Evolutionary conservation across 73 alveolate genomes (phyloP).

Genomic region (Uronychia binucleata): DNA sequence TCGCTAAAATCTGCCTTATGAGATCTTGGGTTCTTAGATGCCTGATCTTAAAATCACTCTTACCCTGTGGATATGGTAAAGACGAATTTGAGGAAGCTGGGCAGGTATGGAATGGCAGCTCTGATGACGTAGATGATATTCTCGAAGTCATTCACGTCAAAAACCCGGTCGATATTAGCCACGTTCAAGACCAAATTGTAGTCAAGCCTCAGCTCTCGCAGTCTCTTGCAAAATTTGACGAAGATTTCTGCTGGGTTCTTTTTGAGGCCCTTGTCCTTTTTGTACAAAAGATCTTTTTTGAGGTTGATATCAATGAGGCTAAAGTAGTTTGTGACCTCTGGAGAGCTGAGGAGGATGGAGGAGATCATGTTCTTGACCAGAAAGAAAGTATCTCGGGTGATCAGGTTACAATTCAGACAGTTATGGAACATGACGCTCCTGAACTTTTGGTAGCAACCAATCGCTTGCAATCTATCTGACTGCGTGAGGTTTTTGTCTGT

Average conservation of each 20-base stretch:
- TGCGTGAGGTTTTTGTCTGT: background rate
- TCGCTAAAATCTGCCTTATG: background rate
- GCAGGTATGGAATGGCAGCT: slow-evolving; percentile 33
- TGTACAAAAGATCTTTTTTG: slow-evolving; percentile 20
- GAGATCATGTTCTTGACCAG: slow-evolving; percentile 48
- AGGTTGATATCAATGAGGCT: slow-evolving; percentile 42
- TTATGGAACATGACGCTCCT: slow-evolving; percentile 26
- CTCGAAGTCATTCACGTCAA: slow-evolving; percentile 24
- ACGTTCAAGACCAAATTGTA: slow-evolving; percentile 39
- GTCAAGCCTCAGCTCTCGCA: slow-evolving; percentile 49
- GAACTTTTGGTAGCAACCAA: background rate
- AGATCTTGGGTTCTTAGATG: background rate
- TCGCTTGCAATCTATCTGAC: background rate
- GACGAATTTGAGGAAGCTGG: slow-evolving; percentile 36
- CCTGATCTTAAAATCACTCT: background rate
- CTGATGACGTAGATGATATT: slow-evolving; percentile 37
- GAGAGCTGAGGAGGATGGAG: slow-evolving; percentile 34
- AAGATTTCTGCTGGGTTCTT: slow-evolving; percentile 42
- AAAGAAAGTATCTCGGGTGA: slow-evolving; percentile 46
- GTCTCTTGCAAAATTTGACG: slow-evolving; percentile 33
- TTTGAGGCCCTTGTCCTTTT: slow-evolving; percentile 22
- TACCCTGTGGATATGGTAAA: slow-evolving; percentile 14
- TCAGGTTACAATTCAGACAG: slow-evolving; percentile 39
- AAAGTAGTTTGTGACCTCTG: slow-evolving; percentile 40
- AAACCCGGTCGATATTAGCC: slow-evolving; percentile 36